Evolutionary conservation across 2,329 filamentous ascomycete species (phyloP), one percentile per base, ranked within the genome.

Genomic region (Aspergillus niger): DNA sequence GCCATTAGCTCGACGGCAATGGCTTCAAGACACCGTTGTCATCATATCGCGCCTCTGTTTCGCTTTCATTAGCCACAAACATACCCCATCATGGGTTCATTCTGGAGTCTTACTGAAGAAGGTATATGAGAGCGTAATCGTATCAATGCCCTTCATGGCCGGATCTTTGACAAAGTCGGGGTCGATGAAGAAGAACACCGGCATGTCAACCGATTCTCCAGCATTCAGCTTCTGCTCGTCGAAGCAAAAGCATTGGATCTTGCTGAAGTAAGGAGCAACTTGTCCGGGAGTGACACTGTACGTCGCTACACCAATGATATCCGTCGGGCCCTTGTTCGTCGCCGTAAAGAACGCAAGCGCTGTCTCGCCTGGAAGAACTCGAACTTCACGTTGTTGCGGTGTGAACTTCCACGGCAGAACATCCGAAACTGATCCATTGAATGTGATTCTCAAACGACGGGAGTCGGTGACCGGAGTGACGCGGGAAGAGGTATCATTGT

Each of bases 171-270:
- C 83, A 80, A 99, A 89, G 73, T 98, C 95, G 0, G 95, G 95
- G 73, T 99, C 95, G 66, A 99, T 90, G 77, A 98, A 99, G 80
- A 99, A 99, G 78, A 99, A 99, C 0, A 99, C 96, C 0, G 95
- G 96, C 96, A 99, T 99, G 76, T 99, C 95, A 57, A 99, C 95
- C 48, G 92, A 95, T 83, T 99, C 96, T 48, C 94, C 93, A 5
- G 93, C 93, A 74, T 95, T 94, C 66, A 99, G 79, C 63, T 96
- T 85, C 83, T 99, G 95, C 76, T 92, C 94, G 80, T 99, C 95
- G 71, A 99, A 99, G 78, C 95, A 99, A 78, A 99, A 99, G 74
- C 95, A 99, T 78, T 99, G 95, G 49, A 99, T 99, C 85, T 99
- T 99, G 85, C 91, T 96, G 74, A 99, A 99, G 77, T 99, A 99